phyloP scores from a whole-genome alignment of 352 stramenopile genomes.

The Globisporangium middletonii region DNA sequence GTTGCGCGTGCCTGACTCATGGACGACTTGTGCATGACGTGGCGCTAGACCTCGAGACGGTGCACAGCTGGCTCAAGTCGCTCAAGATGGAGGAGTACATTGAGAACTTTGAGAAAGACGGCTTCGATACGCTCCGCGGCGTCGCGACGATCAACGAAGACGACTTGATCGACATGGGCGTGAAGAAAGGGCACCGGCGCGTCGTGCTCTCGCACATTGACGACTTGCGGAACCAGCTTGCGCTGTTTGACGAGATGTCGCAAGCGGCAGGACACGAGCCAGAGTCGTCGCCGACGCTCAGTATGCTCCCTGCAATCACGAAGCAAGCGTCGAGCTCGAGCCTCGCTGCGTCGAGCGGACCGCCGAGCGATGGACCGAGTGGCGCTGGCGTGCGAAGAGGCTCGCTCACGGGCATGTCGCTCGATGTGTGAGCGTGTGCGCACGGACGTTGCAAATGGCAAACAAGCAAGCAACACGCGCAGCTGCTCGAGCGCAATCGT shows the following conservation, averaged over 20 bases:
- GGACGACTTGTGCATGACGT: not conserved
- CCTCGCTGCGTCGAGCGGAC: conserved; percentile 17
- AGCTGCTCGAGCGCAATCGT: too few species aligned
- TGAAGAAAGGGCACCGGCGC: conserved; percentile 85
- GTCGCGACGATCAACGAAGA: conserved; percentile 85
- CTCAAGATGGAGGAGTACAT: conserved; percentile 88
- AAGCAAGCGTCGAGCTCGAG: conserved; percentile 46
- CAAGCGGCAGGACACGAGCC: conserved; percentile 51
- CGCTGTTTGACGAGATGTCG: conserved; percentile 51
- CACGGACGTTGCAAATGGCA: too few species aligned
- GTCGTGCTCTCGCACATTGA: conserved; percentile 85
- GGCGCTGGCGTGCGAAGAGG: conserved; percentile 27
- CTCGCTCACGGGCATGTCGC: conserved; percentile 26
- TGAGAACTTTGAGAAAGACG: conserved; percentile 84
- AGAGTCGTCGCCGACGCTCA: conserved; percentile 68
- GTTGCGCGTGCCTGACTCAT: not conserved
- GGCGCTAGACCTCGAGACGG: conserved; percentile 63
- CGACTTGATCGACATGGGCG: conserved; percentile 83
- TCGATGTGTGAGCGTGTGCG: conserved; percentile 8
- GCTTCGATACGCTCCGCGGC: conserved; percentile 80
- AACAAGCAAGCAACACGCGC: too few species aligned
- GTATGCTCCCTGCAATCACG: conserved; percentile 54
- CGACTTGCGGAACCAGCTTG: conserved; percentile 69
- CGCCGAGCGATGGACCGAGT: conserved; percentile 7
- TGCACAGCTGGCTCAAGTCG: conserved; percentile 80